Evolutionary conservation across 2,329 filamentous ascomycete genomes (phyloP), one percentile per base, ranked within the genome.

Genomic region (Microthyrium microscopicum): DNA sequence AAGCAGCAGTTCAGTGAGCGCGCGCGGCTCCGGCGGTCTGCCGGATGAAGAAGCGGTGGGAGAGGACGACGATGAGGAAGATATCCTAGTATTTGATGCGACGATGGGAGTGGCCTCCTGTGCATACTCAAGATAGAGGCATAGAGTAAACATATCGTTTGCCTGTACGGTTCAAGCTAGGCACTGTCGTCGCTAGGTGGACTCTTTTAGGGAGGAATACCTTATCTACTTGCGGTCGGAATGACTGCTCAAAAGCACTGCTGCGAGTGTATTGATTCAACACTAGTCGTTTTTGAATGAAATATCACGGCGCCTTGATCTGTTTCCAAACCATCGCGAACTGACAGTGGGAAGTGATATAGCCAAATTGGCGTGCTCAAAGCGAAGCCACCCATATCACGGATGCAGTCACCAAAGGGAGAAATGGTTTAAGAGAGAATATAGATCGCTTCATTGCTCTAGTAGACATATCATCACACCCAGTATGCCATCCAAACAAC

Each of bases 61-160:
- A 40, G 55, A 60, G 36, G 73, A 79, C 48, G 75, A 77, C 36
- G 68, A 69, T 43, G 71, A 78, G 45, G 73, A 59, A 30, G 58
- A 78, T 46, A 71, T 70, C 48, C n/a, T n/a, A n/a, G n/a, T n/a
- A n/a, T n/a, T n/a, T 68, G 62, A 61, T 25, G 60, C 47, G 46
- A 42, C 58, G 62, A 66, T 67, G 64, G 64, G 66, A 66, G 67
- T 64, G 68, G 70, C 67, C 68, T 71, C 69, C 72, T 74, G 66
- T 25, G 22, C 22, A 9, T 9, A 9, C 9, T 25, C 13, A 9
- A 25, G 9, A 9, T 13, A 13, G 9, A 13, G 9, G 13, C 9
- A 13, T 13, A 13, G 9, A 13, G 13, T 9, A 9, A 9, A 13
- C 22, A 13, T 13, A 9, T 9, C 13, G 22, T 9, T 9, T 9